phyloP scores from a whole-genome alignment of 345 rosid species.

The Hibiscus trionum region DNA sequence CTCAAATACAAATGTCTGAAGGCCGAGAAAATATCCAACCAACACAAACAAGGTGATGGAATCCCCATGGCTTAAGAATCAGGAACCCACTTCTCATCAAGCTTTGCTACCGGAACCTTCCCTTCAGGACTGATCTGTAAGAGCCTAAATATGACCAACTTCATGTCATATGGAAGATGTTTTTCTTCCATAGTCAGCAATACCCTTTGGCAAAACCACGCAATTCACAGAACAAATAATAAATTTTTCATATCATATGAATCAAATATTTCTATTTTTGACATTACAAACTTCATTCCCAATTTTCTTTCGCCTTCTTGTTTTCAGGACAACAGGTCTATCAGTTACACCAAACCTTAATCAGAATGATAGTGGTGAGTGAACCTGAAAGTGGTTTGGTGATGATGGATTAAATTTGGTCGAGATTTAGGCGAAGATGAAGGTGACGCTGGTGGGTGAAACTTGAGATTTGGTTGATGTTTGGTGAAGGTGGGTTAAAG shows the following conservation, averaged over 20 bases:
- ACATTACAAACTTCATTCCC: background rate
- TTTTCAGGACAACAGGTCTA: background rate
- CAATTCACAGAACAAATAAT: background rate
- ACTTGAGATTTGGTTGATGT: no score
- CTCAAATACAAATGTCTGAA: background rate
- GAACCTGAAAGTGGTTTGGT: no score
- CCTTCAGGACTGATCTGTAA: constrained; percentile 80
- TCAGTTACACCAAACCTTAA: no score
- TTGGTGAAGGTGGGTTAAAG: no score
- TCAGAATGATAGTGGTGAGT: no score
- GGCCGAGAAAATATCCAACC: background rate
- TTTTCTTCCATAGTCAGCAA: constrained; percentile 85
- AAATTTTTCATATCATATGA: background rate
- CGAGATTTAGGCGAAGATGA: no score
- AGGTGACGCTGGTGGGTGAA: no score
- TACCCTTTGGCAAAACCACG: constrained; percentile 65
- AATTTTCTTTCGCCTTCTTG: background rate
- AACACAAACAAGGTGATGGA: background rate
- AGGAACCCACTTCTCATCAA: constrained; percentile 86
- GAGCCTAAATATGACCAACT: constrained; percentile 64
- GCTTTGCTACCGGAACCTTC: constrained; percentile 76
- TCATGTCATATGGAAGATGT: constrained; percentile 74
- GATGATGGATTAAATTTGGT: no score
- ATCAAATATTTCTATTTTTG: background rate
- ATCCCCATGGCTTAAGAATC: constrained; percentile 42